Evolutionary conservation across 2,329 filamentous ascomycete species (phyloP), one percentile per base, ranked within the genome.

Genomic region (Fusarium sp.): DNA sequence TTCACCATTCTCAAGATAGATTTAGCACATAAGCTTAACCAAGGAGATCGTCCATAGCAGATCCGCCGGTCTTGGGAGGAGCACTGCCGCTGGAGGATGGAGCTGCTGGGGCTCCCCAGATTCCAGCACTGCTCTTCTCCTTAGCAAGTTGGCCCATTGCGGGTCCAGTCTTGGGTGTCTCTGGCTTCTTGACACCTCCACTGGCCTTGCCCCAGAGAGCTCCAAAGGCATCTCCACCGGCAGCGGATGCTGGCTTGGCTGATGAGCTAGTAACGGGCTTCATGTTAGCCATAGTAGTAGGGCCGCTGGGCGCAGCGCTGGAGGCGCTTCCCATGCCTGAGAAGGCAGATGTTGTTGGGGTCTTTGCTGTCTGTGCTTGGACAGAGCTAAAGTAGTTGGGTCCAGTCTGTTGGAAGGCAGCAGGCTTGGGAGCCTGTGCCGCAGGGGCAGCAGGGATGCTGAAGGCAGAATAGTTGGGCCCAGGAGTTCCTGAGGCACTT

Each of bases 321-420:
- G 84, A 78, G 59, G 80, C 75, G 59, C 41, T 63, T 32, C 67
- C 53, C 47, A 80, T 76, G 56, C 77, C 74, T 6, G 80, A 73
- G 45, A 80, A 77, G 47, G 77, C 70, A 28, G 73, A 70, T 28
- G 65, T 76, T 74, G 84, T 79, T 44, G 81, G 71, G 77, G 82
- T 74, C 41, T 75, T 76, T 35, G 80, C 28, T 45, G 75, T 15
- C 50, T 80, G 69, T 42, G 84, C 83, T 70, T 89, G 87, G 8
- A 98, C 92, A 1, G 94, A 96, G 60, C 94, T 95, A 83, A 96
- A 99, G 86, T 99, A 99, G 84, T 99, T 99, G 59, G 96, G 96
- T 28, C 93, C 91, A 32, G 74, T 67, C 4, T 91, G 83, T 83
- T 97, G 94, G 84, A 91, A 97, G 54, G 89, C 89, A 2, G 88